These are phyloP conservation scores for Aurantiochytrium sp. DNA, from an alignment of 108 stramenopile genomes.

Conservation along the genomic window DNA sequence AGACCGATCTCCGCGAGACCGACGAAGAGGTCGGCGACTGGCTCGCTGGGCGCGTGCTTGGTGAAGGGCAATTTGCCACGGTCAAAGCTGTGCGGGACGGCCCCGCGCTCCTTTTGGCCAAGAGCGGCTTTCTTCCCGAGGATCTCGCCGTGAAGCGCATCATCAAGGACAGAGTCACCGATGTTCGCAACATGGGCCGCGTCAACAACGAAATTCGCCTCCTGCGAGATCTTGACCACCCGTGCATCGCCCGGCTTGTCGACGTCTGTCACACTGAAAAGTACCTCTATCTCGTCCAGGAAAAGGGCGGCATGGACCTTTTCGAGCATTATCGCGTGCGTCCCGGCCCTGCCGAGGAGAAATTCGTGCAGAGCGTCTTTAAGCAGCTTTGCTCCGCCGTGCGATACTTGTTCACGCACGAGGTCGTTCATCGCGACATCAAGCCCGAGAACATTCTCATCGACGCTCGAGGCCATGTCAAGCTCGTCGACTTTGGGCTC, in stretches of 20 bases:
- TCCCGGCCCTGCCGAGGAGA: not conserved
- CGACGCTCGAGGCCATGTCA: slow-evolving; percentile 22
- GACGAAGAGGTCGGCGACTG: not conserved
- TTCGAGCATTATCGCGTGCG: not conserved
- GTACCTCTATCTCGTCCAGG: not conserved
- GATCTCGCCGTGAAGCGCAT: not conserved
- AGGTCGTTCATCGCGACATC: slow-evolving; percentile 44
- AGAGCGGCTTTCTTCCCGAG: not conserved
- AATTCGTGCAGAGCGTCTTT: slow-evolving; percentile 20
- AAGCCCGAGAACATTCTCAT: slow-evolving; percentile 55
- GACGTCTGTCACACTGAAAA: not conserved
- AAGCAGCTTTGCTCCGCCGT: slow-evolving; percentile 42
- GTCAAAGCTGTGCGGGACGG: not conserved
- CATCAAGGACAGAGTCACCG: not conserved
- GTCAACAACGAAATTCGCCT: not conserved
- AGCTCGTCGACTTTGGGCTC: slow-evolving; percentile 35
- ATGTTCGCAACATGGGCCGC: not conserved
- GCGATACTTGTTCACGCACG: slow-evolving; percentile 40
- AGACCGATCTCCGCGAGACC: not conserved
- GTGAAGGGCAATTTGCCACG: slow-evolving; percentile 5
- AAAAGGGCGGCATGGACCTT: not conserved
- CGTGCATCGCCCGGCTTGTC: not conserved
- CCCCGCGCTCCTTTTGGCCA: not conserved
- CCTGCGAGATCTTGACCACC: not conserved
- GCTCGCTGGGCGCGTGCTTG: not conserved